Conservation (phyloP, 2,329 filamentous ascomycete species). For the Hypoxylon sp. region DNA sequence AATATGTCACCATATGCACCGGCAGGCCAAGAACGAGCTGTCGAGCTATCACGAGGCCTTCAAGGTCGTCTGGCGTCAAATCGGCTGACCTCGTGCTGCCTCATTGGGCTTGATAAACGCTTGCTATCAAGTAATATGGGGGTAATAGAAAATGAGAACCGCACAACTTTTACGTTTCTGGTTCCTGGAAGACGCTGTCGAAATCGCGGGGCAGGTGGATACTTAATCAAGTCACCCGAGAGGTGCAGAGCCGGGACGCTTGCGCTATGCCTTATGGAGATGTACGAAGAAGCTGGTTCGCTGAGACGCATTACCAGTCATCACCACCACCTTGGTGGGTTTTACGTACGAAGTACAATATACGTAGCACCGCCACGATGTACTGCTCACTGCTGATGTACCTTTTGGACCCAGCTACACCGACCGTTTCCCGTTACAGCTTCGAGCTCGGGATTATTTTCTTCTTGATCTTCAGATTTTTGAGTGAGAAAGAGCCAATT, state of each 20-base stretch:
- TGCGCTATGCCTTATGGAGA: slow-evolving; percentile 25
- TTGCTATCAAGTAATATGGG: slow-evolving; percentile 48
- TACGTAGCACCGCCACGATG: slow-evolving; percentile 9
- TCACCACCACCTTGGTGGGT: slow-evolving; percentile 8
- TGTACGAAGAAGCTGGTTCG: too few species aligned
- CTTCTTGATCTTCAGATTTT: too few species aligned
- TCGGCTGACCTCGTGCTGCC: slow-evolving; percentile 42
- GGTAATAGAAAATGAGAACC: slow-evolving; percentile 44
- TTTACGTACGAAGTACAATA: slow-evolving; percentile 30
- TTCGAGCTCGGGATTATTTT: too few species aligned
- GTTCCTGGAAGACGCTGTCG: slow-evolving; percentile 27
- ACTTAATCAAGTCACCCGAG: slow-evolving; percentile 35
- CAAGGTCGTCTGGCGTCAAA: slow-evolving; percentile 42
- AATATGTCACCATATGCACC: slow-evolving; percentile 28
- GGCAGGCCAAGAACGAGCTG: slow-evolving; percentile 32
- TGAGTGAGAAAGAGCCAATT: slow-evolving; percentile 17
- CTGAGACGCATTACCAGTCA: too few species aligned
- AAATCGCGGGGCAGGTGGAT: slow-evolving; percentile 42
- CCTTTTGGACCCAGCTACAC: too few species aligned
- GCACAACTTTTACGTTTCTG: slow-evolving; percentile 35
- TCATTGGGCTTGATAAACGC: slow-evolving; percentile 39
- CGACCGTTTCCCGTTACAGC: too few species aligned
- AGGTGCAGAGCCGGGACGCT: slow-evolving; percentile 33
- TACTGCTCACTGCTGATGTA: too few species aligned
- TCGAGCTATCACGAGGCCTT: slow-evolving; percentile 42